Evolutionary conservation across 2,329 filamentous ascomycete genomes (phyloP).

Genomic region (Aquanectria penicillioides): DNA sequence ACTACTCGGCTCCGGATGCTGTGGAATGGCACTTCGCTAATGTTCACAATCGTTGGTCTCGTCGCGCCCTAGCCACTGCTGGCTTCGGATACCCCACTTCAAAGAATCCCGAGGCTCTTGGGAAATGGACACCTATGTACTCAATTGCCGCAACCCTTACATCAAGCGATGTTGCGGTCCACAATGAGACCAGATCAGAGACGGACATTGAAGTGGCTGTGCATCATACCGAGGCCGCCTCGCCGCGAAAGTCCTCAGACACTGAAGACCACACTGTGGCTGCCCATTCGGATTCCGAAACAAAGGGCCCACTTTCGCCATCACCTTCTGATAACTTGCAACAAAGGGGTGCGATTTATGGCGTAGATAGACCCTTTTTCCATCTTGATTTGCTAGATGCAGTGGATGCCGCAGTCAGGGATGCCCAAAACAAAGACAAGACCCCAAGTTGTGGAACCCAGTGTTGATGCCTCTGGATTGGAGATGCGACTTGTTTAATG

Average conservation of each 20-base stretch:
- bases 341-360: slow-evolving; percentile 45
- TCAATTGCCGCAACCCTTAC: slow-evolving; percentile 42
- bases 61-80: slow-evolving; percentile 63
- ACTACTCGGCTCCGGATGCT: slow-evolving; percentile 58
- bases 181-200: background rate
- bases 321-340: background rate
- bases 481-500: slow-evolving; percentile 17
- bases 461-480: background rate
- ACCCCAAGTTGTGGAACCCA: background rate
- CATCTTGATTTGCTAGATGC: slow-evolving; percentile 58
- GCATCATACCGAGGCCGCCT: background rate
- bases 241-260: background rate
- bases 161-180: slow-evolving; percentile 26
- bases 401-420: slow-evolving; percentile 47
- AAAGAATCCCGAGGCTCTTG: slow-evolving; percentile 39
- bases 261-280: background rate
- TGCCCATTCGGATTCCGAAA: background rate
- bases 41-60: slow-evolving; percentile 65
- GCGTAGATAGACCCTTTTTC: slow-evolving; percentile 58
- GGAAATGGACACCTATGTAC: slow-evolving; percentile 47
- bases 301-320: background rate
- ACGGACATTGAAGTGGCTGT: slow-evolving; percentile 17
- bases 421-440: slow-evolving; percentile 38
- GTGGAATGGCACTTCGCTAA: slow-evolving; percentile 66
- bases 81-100: slow-evolving; percentile 62